Base-by-base conservation (phyloP, 2,329 filamentous ascomycete species). In the Pseudopyrenochaeta lycopersici region DNA sequence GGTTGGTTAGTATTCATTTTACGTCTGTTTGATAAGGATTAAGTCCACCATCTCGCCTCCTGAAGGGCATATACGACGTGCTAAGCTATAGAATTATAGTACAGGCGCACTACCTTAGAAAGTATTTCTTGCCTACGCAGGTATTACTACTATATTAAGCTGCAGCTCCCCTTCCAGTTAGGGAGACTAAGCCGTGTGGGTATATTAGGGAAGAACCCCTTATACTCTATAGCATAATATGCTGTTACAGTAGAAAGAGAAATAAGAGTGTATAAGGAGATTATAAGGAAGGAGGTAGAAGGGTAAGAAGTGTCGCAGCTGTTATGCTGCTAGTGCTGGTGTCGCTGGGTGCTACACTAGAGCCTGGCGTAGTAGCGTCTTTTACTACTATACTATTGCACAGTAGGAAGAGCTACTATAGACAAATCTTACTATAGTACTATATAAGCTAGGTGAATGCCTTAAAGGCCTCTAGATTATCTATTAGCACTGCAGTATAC, bases 1-100 rank as follows among this genome's bases (percentile, higher is more conserved):
- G 44, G 32, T 46, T 46, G 44, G 44, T 46, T 46, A 31, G 44
- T 46, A 46, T 46, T 46, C 44, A 46, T 46, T 46, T 38, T 46
- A 2, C 42, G 42, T 44, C 42, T 44, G 30, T 44, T n/a, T 44
- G 17, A 44, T 44, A 15, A 29, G 42, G 42, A 46, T 38, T 38
- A 46, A 46, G 32, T 46, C 44, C 32, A 31, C 44, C 32, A 38
- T 38, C 44, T 38, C 44, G 44, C 44, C 44, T 38, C 44, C 44
- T 31, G 33, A 46, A 46, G 31, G 44, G 44, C 44, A 46, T 38
- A 20, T 46, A 46, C 21, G 32, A 38, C 44, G 44, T 46, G 33
- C 44, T 46, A 46, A 46, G 44, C 32, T 46, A 46, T 46, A 14
- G 44, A 38, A 38, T 46, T 46, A 46, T 14, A 46, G 44, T 46